These are phyloP conservation scores for Tylopilus balloui DNA, from an alignment of 768 basidiomycete genomes.

Conservation along the genomic window DNA sequence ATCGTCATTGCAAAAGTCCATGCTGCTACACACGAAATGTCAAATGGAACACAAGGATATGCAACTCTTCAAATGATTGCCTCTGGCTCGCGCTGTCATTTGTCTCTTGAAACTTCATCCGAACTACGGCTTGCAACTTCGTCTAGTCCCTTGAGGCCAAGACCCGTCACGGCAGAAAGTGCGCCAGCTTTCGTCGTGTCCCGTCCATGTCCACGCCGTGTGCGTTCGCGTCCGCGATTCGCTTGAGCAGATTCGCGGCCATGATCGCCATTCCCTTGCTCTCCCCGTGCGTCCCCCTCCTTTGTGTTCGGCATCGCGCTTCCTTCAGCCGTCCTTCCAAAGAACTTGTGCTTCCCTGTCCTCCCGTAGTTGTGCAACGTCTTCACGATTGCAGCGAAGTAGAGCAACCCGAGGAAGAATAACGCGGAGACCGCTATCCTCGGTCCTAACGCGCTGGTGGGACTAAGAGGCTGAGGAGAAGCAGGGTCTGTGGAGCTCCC, in stretches of 20 bases:
- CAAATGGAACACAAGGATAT: no score
- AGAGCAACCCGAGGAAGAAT: conserved; percentile 55
- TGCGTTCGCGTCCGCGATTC: conserved; percentile 13
- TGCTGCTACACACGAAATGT: not conserved
- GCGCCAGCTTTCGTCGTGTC: conserved; percentile 10
- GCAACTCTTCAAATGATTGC: not conserved
- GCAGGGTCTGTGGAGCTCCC: conserved; percentile 43
- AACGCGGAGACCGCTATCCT: conserved; percentile 53
- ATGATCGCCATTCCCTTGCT: not conserved
- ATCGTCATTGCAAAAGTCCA: not conserved
- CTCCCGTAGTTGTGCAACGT: conserved; percentile 59
- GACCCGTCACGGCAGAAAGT: conserved; percentile 27
- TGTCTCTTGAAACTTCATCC: conserved; percentile 15
- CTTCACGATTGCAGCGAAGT: conserved; percentile 55
- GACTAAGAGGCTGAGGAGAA: conserved; percentile 34
- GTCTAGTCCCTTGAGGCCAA: conserved; percentile 26
- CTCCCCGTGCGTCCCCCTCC: conserved; percentile 1
- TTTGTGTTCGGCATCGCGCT: not conserved
- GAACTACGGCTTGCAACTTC: conserved; percentile 8
- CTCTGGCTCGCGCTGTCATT: conserved; percentile 3
- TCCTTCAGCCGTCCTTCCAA: not conserved
- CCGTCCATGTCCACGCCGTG: conserved; percentile 1
- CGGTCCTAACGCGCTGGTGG: conserved; percentile 41
- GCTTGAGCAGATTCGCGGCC: not conserved
- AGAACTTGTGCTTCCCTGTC: not conserved